These are phyloP conservation scores for Malassezia furfur DNA, from an alignment of 1,284 basidiomycete genomes.

Conservation along the genomic window DNA sequence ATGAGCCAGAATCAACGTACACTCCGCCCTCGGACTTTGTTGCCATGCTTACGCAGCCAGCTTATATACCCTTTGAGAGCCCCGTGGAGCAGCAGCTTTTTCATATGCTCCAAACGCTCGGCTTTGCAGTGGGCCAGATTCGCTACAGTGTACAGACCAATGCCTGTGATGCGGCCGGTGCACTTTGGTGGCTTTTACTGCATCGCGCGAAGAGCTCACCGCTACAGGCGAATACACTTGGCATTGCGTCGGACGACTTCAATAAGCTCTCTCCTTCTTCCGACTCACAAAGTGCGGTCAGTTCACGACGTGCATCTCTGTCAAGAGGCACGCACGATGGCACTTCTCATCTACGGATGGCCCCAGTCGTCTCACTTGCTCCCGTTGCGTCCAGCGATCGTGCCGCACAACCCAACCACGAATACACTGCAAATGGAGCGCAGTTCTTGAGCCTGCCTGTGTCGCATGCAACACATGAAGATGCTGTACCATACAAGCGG, in stretches of 20 bases:
- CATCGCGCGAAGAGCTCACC: conserved; percentile 41
- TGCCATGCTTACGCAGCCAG: conserved; percentile 60
- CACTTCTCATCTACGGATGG: neutral
- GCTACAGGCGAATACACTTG: neutral
- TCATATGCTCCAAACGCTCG: conserved; percentile 64
- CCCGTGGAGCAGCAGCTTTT: conserved; percentile 66
- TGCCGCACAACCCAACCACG: too few species aligned
- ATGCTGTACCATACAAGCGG: too few species aligned
- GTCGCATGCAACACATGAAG: too few species aligned
- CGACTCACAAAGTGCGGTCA: neutral
- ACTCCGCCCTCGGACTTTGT: conserved; percentile 55
- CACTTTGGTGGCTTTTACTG: conserved; percentile 92
- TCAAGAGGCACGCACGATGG: neutral
- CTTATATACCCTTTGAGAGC: conserved; percentile 74
- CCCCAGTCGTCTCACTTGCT: neutral
- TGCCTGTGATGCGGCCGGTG: conserved; percentile 83
- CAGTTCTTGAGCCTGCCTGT: too few species aligned
- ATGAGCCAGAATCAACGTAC: neutral
- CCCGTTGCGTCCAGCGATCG: too few species aligned
- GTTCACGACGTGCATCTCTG: neutral
- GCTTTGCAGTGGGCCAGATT: conserved; percentile 87
- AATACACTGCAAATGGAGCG: too few species aligned
- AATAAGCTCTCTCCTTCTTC: neutral
- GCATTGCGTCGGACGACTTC: neutral
- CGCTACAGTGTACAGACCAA: conserved; percentile 80